phyloP scores from a whole-genome alignment of 2,329 filamentous ascomycete species.

The Boeremia exigua region DNA sequence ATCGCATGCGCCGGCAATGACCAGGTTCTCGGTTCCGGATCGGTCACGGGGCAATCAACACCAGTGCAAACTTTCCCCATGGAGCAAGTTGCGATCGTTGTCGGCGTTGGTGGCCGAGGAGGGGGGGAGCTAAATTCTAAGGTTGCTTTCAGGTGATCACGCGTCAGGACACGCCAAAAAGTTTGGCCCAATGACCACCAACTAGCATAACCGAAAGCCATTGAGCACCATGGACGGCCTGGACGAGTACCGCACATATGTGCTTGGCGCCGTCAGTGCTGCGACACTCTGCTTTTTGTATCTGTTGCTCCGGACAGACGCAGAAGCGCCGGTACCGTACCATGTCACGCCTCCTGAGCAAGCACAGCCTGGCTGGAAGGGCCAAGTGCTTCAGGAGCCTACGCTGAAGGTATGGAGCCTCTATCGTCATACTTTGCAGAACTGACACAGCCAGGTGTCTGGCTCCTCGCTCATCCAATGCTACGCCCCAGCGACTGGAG shows the following conservation, averaged over 20 bases:
- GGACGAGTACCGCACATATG: conserved; percentile 30
- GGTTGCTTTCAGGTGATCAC: conserved; percentile 22
- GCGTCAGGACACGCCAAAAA: conserved; percentile 19
- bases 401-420: conserved; percentile 61
- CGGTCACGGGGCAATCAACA: conserved; percentile 1
- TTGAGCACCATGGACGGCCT: conserved; percentile 35
- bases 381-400: conserved; percentile 64
- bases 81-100: conserved; percentile 3
- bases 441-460: conserved; percentile 53
- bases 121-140: no score
- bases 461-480: conserved; percentile 76
- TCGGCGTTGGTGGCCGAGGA: background rate
- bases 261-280: conserved; percentile 30
- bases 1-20: background rate
- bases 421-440: background rate
- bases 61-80: conserved; percentile 4
- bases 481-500: conserved; percentile 88
- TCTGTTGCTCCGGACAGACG: conserved; percentile 34
- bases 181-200: conserved; percentile 10
- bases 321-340: conserved; percentile 62
- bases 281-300: conserved; percentile 32
- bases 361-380: conserved; percentile 60
- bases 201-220: conserved; percentile 4
- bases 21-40: background rate
- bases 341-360: conserved; percentile 67